These are phyloP conservation scores for Candida tibetensis DNA, from an alignment of 805 yeast genomes.

Conservation along the genomic window DNA sequence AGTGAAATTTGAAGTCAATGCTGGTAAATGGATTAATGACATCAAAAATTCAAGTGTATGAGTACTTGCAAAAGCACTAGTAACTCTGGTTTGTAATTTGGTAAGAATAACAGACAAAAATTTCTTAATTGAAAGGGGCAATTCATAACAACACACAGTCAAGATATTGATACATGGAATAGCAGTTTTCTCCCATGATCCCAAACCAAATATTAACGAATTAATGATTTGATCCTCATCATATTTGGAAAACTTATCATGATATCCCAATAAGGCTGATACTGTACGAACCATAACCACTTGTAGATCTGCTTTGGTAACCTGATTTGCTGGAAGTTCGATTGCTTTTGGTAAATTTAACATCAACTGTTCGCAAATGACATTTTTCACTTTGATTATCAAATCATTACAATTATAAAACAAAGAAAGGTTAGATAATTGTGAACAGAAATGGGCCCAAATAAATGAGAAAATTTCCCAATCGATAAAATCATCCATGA, in stretches of 20 bases:
- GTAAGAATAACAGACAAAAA: slow-evolving; percentile 65
- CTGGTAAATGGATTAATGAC: slow-evolving; percentile 63
- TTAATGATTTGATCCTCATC: slow-evolving; percentile 65
- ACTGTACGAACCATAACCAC: slow-evolving; percentile 62
- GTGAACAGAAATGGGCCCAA: slow-evolving; percentile 69
- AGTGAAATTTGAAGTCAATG: slow-evolving; percentile 67
- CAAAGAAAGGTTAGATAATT: slow-evolving; percentile 55
- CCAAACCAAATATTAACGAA: slow-evolving; percentile 57
- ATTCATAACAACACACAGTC: slow-evolving; percentile 75
- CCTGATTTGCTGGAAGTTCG: slow-evolving; percentile 32
- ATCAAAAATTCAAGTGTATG: slow-evolving; percentile 74
- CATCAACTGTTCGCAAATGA: slow-evolving; percentile 59
- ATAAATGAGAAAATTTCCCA: slow-evolving; percentile 73
- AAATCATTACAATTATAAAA: slow-evolving; percentile 44
- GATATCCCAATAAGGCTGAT: slow-evolving; percentile 62
- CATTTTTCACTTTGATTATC: slow-evolving; percentile 39
- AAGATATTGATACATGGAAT: slow-evolving; percentile 75
- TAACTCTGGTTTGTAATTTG: slow-evolving; percentile 70
- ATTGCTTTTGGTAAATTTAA: slow-evolving; percentile 45
- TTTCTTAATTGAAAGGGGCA: slow-evolving; percentile 70
- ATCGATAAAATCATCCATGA: slow-evolving; percentile 51
- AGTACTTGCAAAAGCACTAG: slow-evolving; percentile 64
- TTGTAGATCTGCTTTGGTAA: slow-evolving; percentile 60
- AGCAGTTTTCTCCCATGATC: slow-evolving; percentile 77
- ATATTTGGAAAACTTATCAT: slow-evolving; percentile 46